These are phyloP conservation scores for Schoenoplectus tabernaemontani DNA, from an alignment of 202 grass and related monocot species.

Conservation along the genomic window DNA sequence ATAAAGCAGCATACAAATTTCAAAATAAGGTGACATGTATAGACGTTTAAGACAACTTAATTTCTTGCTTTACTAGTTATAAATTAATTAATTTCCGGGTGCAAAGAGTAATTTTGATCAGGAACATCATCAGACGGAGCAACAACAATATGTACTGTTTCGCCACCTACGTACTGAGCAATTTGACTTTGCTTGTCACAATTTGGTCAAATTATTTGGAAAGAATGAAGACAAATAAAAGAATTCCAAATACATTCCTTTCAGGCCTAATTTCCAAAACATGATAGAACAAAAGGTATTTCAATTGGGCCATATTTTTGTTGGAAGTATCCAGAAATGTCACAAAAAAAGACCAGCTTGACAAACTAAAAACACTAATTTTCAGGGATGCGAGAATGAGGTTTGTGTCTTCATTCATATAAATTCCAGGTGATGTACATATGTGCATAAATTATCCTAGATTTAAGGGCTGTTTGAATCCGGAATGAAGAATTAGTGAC, in stretches of 20 bases:
- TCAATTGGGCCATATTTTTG: background rate
- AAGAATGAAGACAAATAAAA: background rate
- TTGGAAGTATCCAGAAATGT: slow-evolving; percentile 5
- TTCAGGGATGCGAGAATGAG: background rate
- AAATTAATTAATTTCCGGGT: background rate
- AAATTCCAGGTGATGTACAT: background rate
- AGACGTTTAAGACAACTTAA: background rate
- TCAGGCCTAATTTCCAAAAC: background rate
- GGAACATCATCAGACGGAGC: background rate
- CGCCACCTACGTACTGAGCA: background rate
- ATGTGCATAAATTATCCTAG: slow-evolving; percentile 13
- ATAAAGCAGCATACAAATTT: background rate
- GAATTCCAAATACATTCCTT: background rate
- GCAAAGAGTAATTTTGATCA: background rate
- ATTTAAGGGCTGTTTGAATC: background rate
- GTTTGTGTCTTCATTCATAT: slow-evolving; percentile 3
- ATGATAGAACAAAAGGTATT: background rate
- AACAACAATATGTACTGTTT: background rate
- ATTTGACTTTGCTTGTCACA: background rate
- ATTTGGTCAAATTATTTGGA: background rate
- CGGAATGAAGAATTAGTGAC: background rate
- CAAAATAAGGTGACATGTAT: background rate
- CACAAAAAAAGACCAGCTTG: background rate
- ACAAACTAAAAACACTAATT: background rate
- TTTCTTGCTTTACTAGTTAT: too few relatives aligned